Conservation (phyloP, 2,329 filamentous ascomycete species). For the Colletotrichum sp. region DNA sequence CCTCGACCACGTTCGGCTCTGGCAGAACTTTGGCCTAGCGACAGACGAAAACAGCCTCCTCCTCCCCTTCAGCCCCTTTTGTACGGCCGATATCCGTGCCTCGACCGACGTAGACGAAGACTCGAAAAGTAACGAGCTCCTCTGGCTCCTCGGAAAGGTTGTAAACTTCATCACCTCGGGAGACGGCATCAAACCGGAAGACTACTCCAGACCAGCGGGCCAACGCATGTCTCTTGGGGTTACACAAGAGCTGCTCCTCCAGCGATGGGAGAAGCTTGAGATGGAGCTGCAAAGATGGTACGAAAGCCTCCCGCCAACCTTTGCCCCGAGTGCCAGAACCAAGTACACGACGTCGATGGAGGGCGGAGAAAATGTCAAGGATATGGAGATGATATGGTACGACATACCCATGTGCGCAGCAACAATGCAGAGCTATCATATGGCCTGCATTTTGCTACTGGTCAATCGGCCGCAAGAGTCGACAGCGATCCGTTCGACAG, state of each 20-base stretch:
- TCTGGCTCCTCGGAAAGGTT: constrained; percentile 71
- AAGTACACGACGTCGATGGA: background rate
- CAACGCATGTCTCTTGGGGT: background rate
- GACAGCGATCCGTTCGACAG: background rate
- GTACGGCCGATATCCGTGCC: constrained; percentile 39
- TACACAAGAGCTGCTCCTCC: background rate
- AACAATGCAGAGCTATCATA: constrained; percentile 70
- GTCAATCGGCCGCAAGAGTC: constrained; percentile 21
- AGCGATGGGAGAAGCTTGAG: constrained; percentile 13
- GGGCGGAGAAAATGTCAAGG: background rate
- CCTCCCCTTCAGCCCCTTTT: constrained; percentile 43
- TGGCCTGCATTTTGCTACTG: constrained; percentile 65
- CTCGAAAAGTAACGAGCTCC: constrained; percentile 66
- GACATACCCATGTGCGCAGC: constrained; percentile 67
- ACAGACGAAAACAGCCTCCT: constrained; percentile 57
- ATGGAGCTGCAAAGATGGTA: background rate
- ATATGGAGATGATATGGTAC: constrained; percentile 66
- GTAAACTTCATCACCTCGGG: constrained; percentile 68
- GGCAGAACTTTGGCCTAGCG: constrained; percentile 67
- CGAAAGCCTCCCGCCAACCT: background rate
- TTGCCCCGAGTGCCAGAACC: background rate
- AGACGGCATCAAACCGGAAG: constrained; percentile 44
- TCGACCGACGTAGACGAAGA: constrained; percentile 64
- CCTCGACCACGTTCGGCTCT: constrained; percentile 65
- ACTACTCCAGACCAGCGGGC: background rate